A percentile compares a stretch with the other conserved stretches of the same genome.
Conservation (phyloP, 1,284 basidiomycete genomes). For the Volvariella volvacea region DNA sequence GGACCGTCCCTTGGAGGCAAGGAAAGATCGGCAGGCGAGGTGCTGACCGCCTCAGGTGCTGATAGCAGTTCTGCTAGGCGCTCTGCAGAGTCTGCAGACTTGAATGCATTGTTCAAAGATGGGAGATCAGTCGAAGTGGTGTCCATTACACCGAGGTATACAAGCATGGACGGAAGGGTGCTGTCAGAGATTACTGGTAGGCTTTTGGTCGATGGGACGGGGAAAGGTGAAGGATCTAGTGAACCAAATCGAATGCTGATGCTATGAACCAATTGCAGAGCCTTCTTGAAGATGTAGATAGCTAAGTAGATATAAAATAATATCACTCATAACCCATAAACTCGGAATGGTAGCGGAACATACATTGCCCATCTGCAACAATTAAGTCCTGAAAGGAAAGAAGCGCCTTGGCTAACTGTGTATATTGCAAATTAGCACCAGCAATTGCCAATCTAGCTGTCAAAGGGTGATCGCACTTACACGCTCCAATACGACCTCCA, state of each 20-base stretch:
- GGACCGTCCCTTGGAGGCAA: constrained; percentile 46
- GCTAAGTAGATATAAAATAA: constrained; percentile 32
- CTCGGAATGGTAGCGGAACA: constrained; percentile 9
- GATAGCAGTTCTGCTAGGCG: constrained; percentile 33
- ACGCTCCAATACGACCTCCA: constrained; percentile 60
- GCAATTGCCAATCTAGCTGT: background rate
- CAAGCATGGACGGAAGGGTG: constrained; percentile 77
- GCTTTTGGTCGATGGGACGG: constrained; percentile 49
- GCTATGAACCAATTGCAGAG: constrained; percentile 74
- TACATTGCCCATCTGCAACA: constrained; percentile 54
- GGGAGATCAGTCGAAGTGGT: constrained; percentile 36
- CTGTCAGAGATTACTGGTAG: constrained; percentile 84
- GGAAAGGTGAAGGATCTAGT: constrained; percentile 44
- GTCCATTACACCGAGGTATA: constrained; percentile 72
- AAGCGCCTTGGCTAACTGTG: constrained; percentile 63
- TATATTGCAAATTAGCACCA: constrained; percentile 10
- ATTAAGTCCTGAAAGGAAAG: constrained; percentile 76
- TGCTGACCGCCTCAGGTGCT: background rate
- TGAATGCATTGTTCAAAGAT: constrained; percentile 37
- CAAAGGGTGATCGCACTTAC: constrained; percentile 35
- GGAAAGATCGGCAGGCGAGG: background rate
- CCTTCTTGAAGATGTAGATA: constrained; percentile 86
- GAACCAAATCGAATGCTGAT: constrained; percentile 59
- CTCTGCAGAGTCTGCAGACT: constrained; percentile 17
- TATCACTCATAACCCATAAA: constrained; percentile 3